These are phyloP conservation scores for Yarrowia divulgata DNA, from an alignment of 805 yeast genomes.

Conservation along the genomic window DNA sequence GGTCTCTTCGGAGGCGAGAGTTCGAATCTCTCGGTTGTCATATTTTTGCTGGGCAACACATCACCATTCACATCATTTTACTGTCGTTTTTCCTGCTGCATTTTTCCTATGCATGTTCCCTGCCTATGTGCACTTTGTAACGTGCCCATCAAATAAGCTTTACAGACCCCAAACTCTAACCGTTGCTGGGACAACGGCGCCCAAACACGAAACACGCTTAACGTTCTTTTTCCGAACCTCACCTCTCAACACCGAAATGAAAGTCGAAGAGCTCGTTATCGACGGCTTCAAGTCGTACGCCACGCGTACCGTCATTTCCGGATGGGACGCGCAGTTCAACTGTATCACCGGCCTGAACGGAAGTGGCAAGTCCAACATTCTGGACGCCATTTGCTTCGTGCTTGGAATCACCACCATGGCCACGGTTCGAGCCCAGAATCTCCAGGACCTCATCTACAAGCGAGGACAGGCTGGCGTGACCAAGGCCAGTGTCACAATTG, in stretches of 20 bases:
- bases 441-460: conserved; percentile 93
- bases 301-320: conserved; percentile 90
- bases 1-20: conserved; percentile 39
- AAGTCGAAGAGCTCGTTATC: conserved; percentile 92
- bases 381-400: conserved; percentile 98
- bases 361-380: conserved; percentile 93
- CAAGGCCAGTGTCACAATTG: conserved; percentile 94
- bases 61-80: too few species aligned
- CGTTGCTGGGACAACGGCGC: conserved; percentile 29
- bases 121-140: background rate
- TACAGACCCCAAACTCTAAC: background rate
- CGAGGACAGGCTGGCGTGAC: conserved; percentile 99
- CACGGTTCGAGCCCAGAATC: conserved; percentile 91
- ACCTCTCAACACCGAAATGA: conserved; percentile 57
- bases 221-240: background rate
- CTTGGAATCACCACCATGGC: conserved; percentile 92
- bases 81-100: background rate
- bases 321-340: conserved; percentile 96
- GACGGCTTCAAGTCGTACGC: conserved; percentile 99
- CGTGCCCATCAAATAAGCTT: background rate
- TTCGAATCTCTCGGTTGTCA: conserved; percentile 39
- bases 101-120: background rate
- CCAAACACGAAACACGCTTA: conserved; percentile 38
- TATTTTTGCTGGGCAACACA: too few species aligned
- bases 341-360: conserved; percentile 98